These are phyloP conservation scores for Apiospora hydei DNA, from an alignment of 2,329 filamentous ascomycete genomes.

Conservation along the genomic window DNA sequence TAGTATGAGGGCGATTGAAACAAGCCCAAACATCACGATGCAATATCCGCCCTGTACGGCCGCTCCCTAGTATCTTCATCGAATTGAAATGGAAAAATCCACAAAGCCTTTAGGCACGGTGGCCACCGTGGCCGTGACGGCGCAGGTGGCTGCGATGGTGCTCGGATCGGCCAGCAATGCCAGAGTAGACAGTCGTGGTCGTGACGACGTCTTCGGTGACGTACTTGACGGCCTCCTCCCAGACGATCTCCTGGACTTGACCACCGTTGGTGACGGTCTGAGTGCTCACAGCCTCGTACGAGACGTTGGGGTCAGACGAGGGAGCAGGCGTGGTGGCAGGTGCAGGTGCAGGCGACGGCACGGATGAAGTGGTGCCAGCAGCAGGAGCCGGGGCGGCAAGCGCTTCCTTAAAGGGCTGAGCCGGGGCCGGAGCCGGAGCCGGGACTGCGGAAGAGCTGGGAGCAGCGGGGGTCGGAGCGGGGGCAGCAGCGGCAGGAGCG, in stretches of 20 bases:
- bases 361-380: neutral
- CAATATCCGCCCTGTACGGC: slow-evolving; percentile 18
- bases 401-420: slow-evolving; percentile 28
- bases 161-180: slow-evolving; percentile 40
- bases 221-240: slow-evolving; percentile 62
- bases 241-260: slow-evolving; percentile 62
- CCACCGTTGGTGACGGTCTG: slow-evolving; percentile 59
- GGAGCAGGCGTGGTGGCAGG: slow-evolving; percentile 41
- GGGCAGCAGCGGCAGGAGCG: slow-evolving; percentile 23
- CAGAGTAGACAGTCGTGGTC: slow-evolving; percentile 47
- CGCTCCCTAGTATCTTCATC: slow-evolving; percentile 25
- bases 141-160: slow-evolving; percentile 46
- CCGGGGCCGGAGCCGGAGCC: slow-evolving; percentile 27
- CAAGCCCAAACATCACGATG: slow-evolving; percentile 12
- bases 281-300: slow-evolving; percentile 56
- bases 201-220: slow-evolving; percentile 54
- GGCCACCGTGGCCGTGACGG: slow-evolving; percentile 46
- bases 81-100: slow-evolving; percentile 23
- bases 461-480: slow-evolving; percentile 26
- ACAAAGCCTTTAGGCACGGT: neutral
- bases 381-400: slow-evolving; percentile 19
- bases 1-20: slow-evolving; percentile 7
- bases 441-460: slow-evolving; percentile 28
- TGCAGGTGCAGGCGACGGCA: slow-evolving; percentile 34
- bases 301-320: slow-evolving; percentile 43